Evolutionary conservation across 495 filamentous ascomycete species (phyloP), one percentile per base, ranked within the genome.

Genomic region (Lepraria neglecta): DNA sequence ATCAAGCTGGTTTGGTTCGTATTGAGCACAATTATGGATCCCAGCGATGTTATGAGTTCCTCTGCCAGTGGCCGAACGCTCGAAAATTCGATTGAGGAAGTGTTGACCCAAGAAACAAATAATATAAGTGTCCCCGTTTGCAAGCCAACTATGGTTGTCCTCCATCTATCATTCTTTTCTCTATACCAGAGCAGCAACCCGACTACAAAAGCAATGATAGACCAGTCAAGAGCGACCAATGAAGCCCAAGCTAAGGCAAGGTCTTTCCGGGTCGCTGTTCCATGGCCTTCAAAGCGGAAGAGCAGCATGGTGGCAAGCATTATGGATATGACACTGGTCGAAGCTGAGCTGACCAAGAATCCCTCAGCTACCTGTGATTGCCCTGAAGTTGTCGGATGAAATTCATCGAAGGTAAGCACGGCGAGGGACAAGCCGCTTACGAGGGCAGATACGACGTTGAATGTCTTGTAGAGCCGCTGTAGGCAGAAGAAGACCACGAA

Each of bases 171-270:
- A 53, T 35, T 53, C 31, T 35, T 28, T 15, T 35, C 50, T 19
- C 50, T 15, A 35, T 53, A 53, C 50, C 50, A 53, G 50, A 28
- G 31, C 50, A 53, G 27, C 50, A 53, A 53, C 1, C 50, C 50
- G 31, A 53, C 31, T 17, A 53, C 24, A 53, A 53, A 28, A 35
- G 50, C 50, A 28, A 53, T 24, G 27, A 53, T 53, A 35, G 27
- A 14, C 50, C 50, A 53, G 5, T 53, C 50, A 19, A 53, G 50
- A 30, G 12, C 4, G 10, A 53, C 21, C 5, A 53, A 53, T 30
- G 50, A 24, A 14, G 5, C 31, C 50, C 50, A 53, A 28, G 27
- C 50, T 15, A 53, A 28, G 21, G 27, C 50, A 35, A 30, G 31
- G 5, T 53, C 50, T 35, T 15, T 15, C 31, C 50, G 21, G 27